Evolutionary conservation across 2,329 filamentous ascomycete species (phyloP).

Genomic region (Fusarium armeniacum): DNA sequence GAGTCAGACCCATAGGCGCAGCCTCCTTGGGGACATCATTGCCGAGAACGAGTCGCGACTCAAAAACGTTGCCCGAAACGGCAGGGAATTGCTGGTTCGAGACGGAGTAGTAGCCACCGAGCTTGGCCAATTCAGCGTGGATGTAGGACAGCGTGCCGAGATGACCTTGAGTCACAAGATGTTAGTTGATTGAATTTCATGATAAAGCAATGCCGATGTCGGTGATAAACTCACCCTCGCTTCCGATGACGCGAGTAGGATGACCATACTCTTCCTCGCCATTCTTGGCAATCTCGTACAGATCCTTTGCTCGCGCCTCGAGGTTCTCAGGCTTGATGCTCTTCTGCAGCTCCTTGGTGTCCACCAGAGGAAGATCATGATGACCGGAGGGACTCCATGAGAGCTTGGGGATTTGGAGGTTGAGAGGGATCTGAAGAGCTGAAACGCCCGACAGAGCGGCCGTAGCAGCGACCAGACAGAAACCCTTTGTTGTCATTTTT

Average conservation of each 20-base stretch:
- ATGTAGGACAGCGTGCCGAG: slow-evolving; percentile 75
- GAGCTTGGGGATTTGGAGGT: slow-evolving; percentile 38
- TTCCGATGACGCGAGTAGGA: slow-evolving; percentile 79
- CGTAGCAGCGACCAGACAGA: slow-evolving; percentile 47
- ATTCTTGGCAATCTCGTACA: slow-evolving; percentile 73
- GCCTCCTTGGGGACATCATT: slow-evolving; percentile 65
- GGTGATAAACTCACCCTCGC: slow-evolving; percentile 62
- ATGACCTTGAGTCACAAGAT: slow-evolving; percentile 63
- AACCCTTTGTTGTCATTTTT: slow-evolving; percentile 47
- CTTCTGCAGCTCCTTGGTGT: slow-evolving; percentile 68
- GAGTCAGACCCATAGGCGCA: slow-evolving; percentile 74
- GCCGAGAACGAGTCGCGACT: slow-evolving; percentile 71
- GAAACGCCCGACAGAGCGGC: slow-evolving; percentile 50
- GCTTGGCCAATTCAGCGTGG: slow-evolving; percentile 64
- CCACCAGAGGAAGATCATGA: slow-evolving; percentile 60
- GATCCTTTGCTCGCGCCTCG: slow-evolving; percentile 69
- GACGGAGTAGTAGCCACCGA: slow-evolving; percentile 73
- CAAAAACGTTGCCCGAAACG: slow-evolving; percentile 70
- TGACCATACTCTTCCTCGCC: slow-evolving; percentile 73
- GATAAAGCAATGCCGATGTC: slow-evolving; percentile 4
- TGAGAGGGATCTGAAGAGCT: slow-evolving; percentile 47
- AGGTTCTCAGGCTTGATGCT: slow-evolving; percentile 70
- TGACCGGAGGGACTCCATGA: slow-evolving; percentile 36
- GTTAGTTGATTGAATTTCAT: slow-evolving; percentile 26
- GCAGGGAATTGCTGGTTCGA: slow-evolving; percentile 75